Conservation (phyloP, 192 early-diverging fungal species). For the Podila horticola region DNA sequence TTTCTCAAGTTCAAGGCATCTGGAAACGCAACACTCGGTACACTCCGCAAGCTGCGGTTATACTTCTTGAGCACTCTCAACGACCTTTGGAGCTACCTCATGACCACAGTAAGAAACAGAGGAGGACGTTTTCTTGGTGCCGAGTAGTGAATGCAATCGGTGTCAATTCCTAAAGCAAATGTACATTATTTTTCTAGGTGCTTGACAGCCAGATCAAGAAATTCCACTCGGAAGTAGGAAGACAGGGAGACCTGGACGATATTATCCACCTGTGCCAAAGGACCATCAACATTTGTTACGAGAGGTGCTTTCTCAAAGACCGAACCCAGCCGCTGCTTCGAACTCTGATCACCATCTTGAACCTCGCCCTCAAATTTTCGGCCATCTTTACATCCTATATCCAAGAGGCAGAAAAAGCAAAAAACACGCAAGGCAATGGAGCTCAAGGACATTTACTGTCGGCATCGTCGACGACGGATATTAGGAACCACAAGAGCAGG, state of each 20-base stretch:
- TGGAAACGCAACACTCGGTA: not conserved
- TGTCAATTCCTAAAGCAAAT: not conserved
- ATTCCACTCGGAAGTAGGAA: conserved; percentile 23
- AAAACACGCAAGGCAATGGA: not conserved
- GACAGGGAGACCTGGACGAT: conserved; percentile 36
- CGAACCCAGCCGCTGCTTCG: conserved; percentile 31
- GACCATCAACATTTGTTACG: conserved; percentile 34
- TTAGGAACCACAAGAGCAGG: not conserved
- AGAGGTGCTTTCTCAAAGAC: conserved; percentile 43
- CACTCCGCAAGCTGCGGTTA: conserved; percentile 34
- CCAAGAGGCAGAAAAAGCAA: not conserved
- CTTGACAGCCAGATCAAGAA: conserved; percentile 32
- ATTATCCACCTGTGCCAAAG: conserved; percentile 20
- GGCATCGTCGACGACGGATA: not conserved
- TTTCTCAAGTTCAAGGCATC: conserved; percentile 31
- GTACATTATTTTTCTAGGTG: not conserved
- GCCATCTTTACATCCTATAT: conserved; percentile 25
- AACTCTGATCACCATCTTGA: conserved; percentile 32
- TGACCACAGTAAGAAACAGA: conserved; percentile 33
- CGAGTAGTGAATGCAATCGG: not conserved
- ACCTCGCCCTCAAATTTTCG: conserved; percentile 33
- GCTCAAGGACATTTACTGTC: not conserved
- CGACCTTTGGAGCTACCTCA: conserved; percentile 49
- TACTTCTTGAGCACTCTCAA: conserved; percentile 28
- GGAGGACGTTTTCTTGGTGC: not conserved